Conservation (phyloP, 192 early-diverging fungal genomes). For the Coemansia nantahalensis region DNA sequence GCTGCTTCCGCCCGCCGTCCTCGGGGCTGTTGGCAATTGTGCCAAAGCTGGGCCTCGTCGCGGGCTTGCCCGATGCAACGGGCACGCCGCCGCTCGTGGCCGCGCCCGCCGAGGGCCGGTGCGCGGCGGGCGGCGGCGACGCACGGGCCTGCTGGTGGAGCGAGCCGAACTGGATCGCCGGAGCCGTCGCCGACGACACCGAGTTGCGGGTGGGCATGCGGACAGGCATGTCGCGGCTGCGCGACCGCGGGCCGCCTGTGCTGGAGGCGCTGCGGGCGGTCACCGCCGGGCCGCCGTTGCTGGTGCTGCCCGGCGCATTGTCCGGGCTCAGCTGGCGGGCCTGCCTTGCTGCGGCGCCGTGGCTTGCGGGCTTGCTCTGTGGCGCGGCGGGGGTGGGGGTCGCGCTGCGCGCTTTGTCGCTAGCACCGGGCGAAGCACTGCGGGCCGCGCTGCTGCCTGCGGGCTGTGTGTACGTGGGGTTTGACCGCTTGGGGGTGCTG, state of each 20-base stretch:
- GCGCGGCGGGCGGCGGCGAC: conserved; percentile 29
- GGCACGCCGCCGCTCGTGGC: conserved; percentile 52
- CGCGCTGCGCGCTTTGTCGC: conserved; percentile 15
- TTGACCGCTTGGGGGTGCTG: conserved; percentile 46
- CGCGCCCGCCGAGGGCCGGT: conserved; percentile 6
- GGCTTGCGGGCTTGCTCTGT: conserved; percentile 19
- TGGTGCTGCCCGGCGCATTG: conserved; percentile 25
- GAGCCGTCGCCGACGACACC: conserved; percentile 27
- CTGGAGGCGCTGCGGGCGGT: conserved; percentile 6
- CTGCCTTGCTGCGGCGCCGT: conserved; percentile 34
- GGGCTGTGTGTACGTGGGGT: conserved; percentile 43
- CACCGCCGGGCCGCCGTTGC: conserved; percentile 13
- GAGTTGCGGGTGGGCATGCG: conserved; percentile 43
- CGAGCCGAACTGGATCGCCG: conserved; percentile 55
- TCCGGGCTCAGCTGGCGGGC: conserved; percentile 23
- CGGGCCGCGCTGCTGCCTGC: conserved; percentile 21
- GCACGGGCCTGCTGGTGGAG: conserved; percentile 46
- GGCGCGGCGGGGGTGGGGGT: conserved; percentile 12
- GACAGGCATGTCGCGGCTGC: conserved; percentile 35
- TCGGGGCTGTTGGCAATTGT: conserved; percentile 30
- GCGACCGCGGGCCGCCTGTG: conserved; percentile 16
- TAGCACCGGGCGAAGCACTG: conserved; percentile 9
- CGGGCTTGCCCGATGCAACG: conserved; percentile 25
- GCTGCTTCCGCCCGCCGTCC: conserved; percentile 10
- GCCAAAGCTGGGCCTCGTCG: conserved; percentile 52